Base-by-base conservation (phyloP, 352 stramenopile genomes). In the Elongisporangium prolatum region DNA sequence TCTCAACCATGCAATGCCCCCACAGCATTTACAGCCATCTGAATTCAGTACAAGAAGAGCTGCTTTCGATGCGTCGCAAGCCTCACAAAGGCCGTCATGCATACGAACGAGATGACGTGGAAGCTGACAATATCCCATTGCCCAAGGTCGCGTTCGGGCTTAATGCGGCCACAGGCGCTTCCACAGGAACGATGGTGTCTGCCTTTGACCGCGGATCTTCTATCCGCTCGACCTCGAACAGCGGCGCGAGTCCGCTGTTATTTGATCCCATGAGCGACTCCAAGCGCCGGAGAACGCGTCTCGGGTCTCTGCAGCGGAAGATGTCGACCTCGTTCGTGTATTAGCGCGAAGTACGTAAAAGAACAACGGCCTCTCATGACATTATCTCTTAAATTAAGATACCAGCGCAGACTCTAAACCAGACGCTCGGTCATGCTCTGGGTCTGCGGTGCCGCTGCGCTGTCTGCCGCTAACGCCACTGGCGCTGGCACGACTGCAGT, bases 321-420 rank as follows among this genome's bases (percentile, higher is more conserved):
- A 49, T 76, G 21, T 81, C 72, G 20, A 75, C 68, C 40, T 77
- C 72, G 18, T 81, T 81, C 61, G 66, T 81, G 52, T 77, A 76
- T 28, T 81, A 63, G 62, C n/a, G 17, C 47, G 44, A 21, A 54
- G 24, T 21, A 37, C 8, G 8, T 17, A 48, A 14, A 38, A n/a
- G 40, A 44, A 13, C 25, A 21, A 8, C 5, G 6, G 3, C n/a
- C 21, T n/a, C 17, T 21, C 21, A 3, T 54, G 49, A 14, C 20
- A 54, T 20, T 11, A 40, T 40, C 28, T 40, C 28, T 40, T 40
- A 40, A 54, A 54, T 38, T 54, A 20, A 60, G n/a, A 6, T 9
- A 10, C 16, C 11, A 6, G 21, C 16, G 16, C 37, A 16, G 7
- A 28, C 13, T n/a, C 56, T 20, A 63, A 1, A 63, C 57, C 11